Evolutionary conservation across 257 asterid species (phyloP).

Genomic region (Hygrophila difformis): DNA sequence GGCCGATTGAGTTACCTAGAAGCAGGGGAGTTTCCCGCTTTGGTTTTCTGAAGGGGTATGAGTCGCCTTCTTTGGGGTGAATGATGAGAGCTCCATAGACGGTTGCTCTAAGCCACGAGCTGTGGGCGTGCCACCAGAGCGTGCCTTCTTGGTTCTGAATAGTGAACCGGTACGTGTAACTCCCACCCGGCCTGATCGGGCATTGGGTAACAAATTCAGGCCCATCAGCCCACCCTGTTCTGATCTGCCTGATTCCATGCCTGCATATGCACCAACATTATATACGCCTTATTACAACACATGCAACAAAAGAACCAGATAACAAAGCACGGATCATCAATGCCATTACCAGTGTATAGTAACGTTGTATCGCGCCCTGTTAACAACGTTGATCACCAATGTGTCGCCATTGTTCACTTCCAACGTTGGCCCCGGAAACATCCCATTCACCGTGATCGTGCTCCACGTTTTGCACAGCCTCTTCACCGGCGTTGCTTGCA

Average conservation of each 20-base stretch:
- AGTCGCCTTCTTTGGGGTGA: conserved; percentile 55
- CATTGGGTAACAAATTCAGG: conserved; percentile 87
- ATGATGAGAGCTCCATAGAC: conserved; percentile 76
- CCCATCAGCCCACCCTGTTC: conserved; percentile 90
- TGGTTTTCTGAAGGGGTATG: conserved; percentile 78
- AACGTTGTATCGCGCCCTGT: conserved; percentile 63
- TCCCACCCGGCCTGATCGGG: conserved; percentile 75
- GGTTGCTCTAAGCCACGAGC: conserved; percentile 94
- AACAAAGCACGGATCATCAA: too few relatives aligned
- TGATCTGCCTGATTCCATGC: conserved; percentile 83
- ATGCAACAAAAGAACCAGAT: too few relatives aligned
- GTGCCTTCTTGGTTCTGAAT: conserved; percentile 89
- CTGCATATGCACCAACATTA: conserved; percentile 18
- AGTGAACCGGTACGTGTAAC: conserved; percentile 68
- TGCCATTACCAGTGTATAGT: conserved; percentile 73
- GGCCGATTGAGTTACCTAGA: conserved; percentile 23
- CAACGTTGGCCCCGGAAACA: conserved; percentile 75
- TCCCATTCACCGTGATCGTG: conserved; percentile 65
- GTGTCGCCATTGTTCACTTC: conserved; percentile 79
- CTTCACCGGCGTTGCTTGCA: conserved; percentile 80
- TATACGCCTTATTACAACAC: too few relatives aligned
- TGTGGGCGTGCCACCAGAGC: conserved; percentile 97
- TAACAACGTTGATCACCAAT: conserved; percentile 55
- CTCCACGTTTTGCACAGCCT: conserved; percentile 79
- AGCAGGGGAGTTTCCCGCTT: conserved; percentile 65